Percentiles rank a stretch among this genome's conserved stretches.
Conservation (phyloP, 768 basidiomycete genomes). For the Sporobolomyces roseus region DNA sequence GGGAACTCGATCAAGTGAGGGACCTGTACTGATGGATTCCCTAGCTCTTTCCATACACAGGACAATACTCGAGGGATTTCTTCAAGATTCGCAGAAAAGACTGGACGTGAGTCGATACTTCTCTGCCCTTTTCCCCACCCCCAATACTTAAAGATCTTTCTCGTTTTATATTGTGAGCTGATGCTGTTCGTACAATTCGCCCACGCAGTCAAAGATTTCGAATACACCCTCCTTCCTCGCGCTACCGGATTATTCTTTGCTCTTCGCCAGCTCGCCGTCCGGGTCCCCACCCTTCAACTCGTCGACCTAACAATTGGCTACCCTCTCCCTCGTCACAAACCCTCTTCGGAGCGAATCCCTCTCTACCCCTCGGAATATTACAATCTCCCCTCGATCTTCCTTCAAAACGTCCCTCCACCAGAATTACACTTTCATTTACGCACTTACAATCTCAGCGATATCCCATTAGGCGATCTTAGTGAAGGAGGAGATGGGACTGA, state of each 20-base stretch:
- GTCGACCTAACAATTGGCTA: conserved; percentile 86
- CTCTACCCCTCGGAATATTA: conserved; percentile 52
- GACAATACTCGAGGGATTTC: conserved; percentile 77
- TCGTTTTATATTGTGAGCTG: too few relatives aligned
- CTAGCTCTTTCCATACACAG: too few relatives aligned
- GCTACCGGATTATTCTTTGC: conserved; percentile 86
- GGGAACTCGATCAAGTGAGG: too few relatives aligned
- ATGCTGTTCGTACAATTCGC: too few relatives aligned
- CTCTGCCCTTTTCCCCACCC: too few relatives aligned
- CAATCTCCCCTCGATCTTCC: conserved; percentile 81
- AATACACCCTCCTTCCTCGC: conserved; percentile 74
- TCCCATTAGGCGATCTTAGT: conserved; percentile 47
- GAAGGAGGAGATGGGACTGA: conserved; percentile 68
- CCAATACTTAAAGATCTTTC: too few relatives aligned
- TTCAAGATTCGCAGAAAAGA: conserved; percentile 79
- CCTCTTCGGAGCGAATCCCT: conserved; percentile 47
- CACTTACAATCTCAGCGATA: conserved; percentile 63
- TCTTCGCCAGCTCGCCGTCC: conserved; percentile 66
- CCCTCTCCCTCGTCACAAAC: conserved; percentile 47
- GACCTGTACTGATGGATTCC: too few relatives aligned
- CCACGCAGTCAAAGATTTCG: conserved; percentile 67
- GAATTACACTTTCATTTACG: conserved; percentile 81
- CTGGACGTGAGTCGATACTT: conserved; percentile 61
- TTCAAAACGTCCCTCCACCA: conserved; percentile 74
- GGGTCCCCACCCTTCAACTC: conserved; percentile 69